Evolutionary conservation across 2,329 filamentous ascomycete species (phyloP).

Genomic region (Eutypella sp.): DNA sequence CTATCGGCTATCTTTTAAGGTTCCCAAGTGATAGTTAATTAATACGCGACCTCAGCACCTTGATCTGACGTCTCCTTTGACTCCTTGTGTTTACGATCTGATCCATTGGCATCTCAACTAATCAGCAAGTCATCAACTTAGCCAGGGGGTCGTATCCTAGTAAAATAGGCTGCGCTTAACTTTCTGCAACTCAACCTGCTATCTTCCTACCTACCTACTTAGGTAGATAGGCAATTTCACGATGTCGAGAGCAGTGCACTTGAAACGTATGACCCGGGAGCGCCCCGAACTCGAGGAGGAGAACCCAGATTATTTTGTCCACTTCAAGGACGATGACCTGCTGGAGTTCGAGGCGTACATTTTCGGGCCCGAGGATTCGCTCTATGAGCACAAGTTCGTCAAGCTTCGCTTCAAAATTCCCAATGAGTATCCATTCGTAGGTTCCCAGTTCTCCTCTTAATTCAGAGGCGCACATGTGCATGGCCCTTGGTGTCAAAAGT

Average conservation of each 20-base stretch:
- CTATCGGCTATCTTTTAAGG: no score
- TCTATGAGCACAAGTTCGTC: slow-evolving; percentile 14
- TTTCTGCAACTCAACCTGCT: no score
- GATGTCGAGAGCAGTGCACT: background rate
- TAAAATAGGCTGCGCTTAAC: no score
- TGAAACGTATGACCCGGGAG: slow-evolving; percentile 6
- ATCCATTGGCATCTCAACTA: no score
- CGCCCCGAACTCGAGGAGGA: slow-evolving; percentile 5
- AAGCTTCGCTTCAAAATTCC: slow-evolving; percentile 13
- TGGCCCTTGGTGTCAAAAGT: background rate
- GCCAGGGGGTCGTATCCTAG: no score
- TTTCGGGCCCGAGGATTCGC: slow-evolving; percentile 7
- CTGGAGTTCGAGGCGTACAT: slow-evolving; percentile 11
- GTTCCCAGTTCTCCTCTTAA: slow-evolving; percentile 1
- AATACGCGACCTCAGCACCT: no score
- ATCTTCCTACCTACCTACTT: no score
- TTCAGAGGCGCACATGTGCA: background rate
- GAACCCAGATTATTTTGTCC: slow-evolving; percentile 12
- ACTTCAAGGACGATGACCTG: slow-evolving; percentile 10
- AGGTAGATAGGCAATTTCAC: no score
- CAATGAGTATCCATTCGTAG: slow-evolving; percentile 7
- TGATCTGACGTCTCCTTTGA: no score
- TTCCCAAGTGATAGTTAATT: no score
- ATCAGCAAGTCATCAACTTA: no score
- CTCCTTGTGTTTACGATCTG: no score